These are phyloP conservation scores for Penicillium expansum DNA, from an alignment of 2,329 filamentous ascomycete species.

Conservation along the genomic window DNA sequence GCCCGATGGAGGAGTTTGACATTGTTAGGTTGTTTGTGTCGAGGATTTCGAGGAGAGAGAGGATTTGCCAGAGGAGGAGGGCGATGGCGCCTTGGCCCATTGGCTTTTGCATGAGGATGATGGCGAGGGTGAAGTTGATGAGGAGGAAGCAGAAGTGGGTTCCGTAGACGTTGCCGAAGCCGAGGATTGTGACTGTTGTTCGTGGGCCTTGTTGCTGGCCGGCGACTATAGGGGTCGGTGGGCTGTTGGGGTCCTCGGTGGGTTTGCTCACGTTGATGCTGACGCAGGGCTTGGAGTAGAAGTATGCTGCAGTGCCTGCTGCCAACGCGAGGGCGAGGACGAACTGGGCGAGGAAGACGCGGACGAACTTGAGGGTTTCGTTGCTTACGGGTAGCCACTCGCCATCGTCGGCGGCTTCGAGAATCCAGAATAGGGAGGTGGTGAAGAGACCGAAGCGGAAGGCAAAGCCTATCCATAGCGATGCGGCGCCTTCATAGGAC, in stretches of 20 bases:
- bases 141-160: constrained; percentile 83
- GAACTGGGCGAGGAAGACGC: constrained; percentile 75
- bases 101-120: constrained; percentile 83
- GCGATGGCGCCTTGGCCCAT: constrained; percentile 86
- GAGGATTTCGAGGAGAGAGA: constrained; percentile 68
- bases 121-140: constrained; percentile 71
- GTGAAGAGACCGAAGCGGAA: constrained; percentile 74
- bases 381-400: constrained; percentile 69
- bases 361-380: constrained; percentile 66
- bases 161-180: constrained; percentile 91
- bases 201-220: constrained; percentile 27
- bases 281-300: constrained; percentile 81
- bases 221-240: constrained; percentile 28
- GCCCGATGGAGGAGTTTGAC: constrained; percentile 68
- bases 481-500: constrained; percentile 83
- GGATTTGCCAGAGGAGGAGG: constrained; percentile 81
- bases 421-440: constrained; percentile 77
- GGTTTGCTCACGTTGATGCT: constrained; percentile 61
- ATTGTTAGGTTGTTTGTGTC: constrained; percentile 61
- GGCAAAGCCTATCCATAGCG: constrained; percentile 76
- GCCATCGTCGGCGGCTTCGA: constrained; percentile 81
- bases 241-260: constrained; percentile 43
- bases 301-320: constrained; percentile 79
- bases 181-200: constrained; percentile 70
- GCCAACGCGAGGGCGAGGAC: constrained; percentile 76